Evolutionary conservation across 1,284 basidiomycete species (phyloP).

Genomic region (Austroboletus olivaceoglutinosus): DNA sequence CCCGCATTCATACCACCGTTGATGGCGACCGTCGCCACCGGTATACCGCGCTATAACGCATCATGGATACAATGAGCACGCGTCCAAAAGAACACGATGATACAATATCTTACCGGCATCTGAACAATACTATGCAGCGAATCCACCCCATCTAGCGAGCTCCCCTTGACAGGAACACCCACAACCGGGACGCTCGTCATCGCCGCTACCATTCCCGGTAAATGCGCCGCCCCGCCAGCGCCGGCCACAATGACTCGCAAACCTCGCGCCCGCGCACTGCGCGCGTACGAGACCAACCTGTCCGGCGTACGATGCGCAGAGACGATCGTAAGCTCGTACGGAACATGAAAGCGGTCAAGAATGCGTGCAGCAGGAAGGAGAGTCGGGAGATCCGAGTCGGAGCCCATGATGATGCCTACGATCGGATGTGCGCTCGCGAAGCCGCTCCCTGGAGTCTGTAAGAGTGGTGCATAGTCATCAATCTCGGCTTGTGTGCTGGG

Average conservation of each 20-base stretch:
- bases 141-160: constrained; percentile 92
- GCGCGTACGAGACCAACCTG: constrained; percentile 82
- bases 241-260: constrained; percentile 86
- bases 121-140: constrained; percentile 97
- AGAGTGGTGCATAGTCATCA: constrained; percentile 53
- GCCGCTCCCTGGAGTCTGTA: constrained; percentile 44
- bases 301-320: constrained; percentile 95
- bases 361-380: constrained; percentile 91
- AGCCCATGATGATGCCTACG: constrained; percentile 97
- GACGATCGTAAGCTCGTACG: constrained; percentile 95
- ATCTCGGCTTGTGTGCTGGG: constrained; percentile 48
- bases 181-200: constrained; percentile 93
- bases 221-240: constrained; percentile 94
- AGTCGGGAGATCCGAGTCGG: constrained; percentile 93
- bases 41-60: constrained; percentile 78
- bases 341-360: constrained; percentile 78
- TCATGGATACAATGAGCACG: constrained; percentile 2
- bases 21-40: constrained; percentile 96
- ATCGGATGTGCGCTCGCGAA: constrained; percentile 72
- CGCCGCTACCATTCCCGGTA: constrained; percentile 97
- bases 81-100: neutral
- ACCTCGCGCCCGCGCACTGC: constrained; percentile 75
- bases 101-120: constrained; percentile 95
- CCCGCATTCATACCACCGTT: constrained; percentile 96
- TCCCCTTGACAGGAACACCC: constrained; percentile 96